phyloP scores from a whole-genome alignment of 2,329 filamentous ascomycete genomes.

The Clonostachys rhizophaga region DNA sequence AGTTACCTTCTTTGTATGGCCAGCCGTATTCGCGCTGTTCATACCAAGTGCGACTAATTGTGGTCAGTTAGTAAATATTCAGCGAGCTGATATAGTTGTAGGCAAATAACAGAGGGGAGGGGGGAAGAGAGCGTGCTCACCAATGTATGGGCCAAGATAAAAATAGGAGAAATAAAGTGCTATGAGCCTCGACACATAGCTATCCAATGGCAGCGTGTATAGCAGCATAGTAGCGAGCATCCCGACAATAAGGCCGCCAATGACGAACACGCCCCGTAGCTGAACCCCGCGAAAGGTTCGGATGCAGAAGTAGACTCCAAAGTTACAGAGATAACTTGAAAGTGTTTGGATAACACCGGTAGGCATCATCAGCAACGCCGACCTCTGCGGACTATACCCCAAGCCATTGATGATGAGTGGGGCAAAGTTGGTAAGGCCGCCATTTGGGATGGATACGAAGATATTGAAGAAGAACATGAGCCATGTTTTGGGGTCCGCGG shows the following conservation, averaged over 20 bases:
- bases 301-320: conserved; percentile 21
- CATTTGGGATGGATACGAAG: conserved; percentile 49
- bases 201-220: conserved; percentile 15
- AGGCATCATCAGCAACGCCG: conserved; percentile 20
- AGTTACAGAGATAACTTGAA: conserved; percentile 27
- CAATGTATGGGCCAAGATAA: conserved; percentile 14
- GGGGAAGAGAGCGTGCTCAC: not conserved
- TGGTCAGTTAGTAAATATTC: not conserved
- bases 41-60: conserved; percentile 14
- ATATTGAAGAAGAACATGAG: conserved; percentile 48
- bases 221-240: conserved; percentile 18
- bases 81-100: conserved; percentile 1
- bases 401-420: conserved; percentile 23
- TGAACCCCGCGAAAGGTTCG: conserved; percentile 8
- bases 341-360: conserved; percentile 21
- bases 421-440: conserved; percentile 29
- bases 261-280: conserved; percentile 7
- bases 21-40: conserved; percentile 22
- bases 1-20: conserved; percentile 20
- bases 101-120: not conserved
- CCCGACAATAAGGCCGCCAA: conserved; percentile 11
- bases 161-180: conserved; percentile 24
- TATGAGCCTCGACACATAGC: conserved; percentile 17
- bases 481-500: conserved; percentile 54
- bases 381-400: conserved; percentile 29